Percentiles rank a stretch among this genome's conserved stretches.
Conservation (phyloP, 139 green algal species). For the Limnomonas spitsbergensis region DNA sequence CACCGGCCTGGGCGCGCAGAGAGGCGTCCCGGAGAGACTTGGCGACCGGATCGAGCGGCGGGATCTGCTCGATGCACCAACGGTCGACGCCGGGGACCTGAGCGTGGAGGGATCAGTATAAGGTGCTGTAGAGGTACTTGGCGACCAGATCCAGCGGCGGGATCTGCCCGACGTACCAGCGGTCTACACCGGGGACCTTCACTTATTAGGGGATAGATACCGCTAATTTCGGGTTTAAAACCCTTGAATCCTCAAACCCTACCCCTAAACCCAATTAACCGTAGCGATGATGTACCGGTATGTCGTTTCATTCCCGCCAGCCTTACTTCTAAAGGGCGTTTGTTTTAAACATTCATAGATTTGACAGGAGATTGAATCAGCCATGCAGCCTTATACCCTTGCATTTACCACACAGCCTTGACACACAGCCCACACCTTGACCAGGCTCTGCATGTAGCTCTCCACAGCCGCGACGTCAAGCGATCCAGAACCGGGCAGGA, state of each 20-base stretch:
- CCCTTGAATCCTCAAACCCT: too few species aligned
- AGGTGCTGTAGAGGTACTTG: neutral
- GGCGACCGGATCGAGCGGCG: neutral
- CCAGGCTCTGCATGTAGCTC: neutral
- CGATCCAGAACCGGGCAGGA: neutral
- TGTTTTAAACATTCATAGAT: too few species aligned
- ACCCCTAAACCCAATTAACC: too few species aligned
- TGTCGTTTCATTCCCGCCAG: neutral
- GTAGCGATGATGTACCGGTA: too few species aligned
- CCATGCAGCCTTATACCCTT: too few species aligned
- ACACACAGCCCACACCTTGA: too few species aligned
- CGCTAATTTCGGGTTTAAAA: too few species aligned
- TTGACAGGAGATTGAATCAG: too few species aligned
- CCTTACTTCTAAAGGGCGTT: too few species aligned
- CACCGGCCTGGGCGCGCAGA: neutral
- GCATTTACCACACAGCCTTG: too few species aligned
- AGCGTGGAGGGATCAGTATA: too few species aligned
- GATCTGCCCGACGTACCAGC: neutral
- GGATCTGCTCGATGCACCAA: neutral
- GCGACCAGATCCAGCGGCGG: neutral
- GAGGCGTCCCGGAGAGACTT: neutral
- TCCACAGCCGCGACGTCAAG: neutral
- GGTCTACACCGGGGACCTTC: neutral
- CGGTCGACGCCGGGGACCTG: neutral
- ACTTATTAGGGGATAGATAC: too few species aligned